These are phyloP conservation scores for Amauroascus niger DNA, from an alignment of 2,329 filamentous ascomycete genomes.

Conservation along the genomic window DNA sequence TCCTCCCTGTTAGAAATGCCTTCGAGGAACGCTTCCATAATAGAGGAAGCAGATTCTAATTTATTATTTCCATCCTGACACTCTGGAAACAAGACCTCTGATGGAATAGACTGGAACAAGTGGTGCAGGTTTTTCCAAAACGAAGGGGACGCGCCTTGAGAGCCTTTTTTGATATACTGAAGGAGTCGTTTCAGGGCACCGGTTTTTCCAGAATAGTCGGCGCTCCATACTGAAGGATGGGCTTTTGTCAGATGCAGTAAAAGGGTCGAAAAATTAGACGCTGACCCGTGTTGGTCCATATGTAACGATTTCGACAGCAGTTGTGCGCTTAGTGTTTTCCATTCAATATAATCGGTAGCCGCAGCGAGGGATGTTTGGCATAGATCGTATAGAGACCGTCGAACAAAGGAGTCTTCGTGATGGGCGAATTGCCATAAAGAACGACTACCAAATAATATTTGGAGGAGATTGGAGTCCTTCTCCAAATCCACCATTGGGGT, in stretches of 20 bases:
- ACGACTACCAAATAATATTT: conserved; percentile 55
- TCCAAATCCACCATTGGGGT: conserved; percentile 43
- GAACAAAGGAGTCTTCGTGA: conserved; percentile 48
- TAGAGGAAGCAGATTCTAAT: conserved; percentile 46
- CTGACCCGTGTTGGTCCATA: conserved; percentile 62
- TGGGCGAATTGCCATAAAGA: conserved; percentile 52
- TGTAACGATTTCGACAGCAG: conserved; percentile 67
- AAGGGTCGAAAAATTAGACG: conserved; percentile 58
- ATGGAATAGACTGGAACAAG: conserved; percentile 51
- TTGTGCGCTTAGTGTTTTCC: conserved; percentile 57
- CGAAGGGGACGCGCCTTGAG: conserved; percentile 60
- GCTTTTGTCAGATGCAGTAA: conserved; percentile 55
- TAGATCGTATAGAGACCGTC: conserved; percentile 49
- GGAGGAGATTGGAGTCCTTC: conserved; percentile 54
- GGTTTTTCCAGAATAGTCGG: conserved; percentile 50
- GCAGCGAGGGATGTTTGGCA: conserved; percentile 43
- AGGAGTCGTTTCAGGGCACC: conserved; percentile 50
- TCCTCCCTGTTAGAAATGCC: conserved; percentile 70
- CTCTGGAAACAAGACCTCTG: conserved; percentile 34
- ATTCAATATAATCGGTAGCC: conserved; percentile 44
- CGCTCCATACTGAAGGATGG: conserved; percentile 65
- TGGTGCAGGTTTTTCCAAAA: conserved; percentile 64
- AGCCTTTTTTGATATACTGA: conserved; percentile 70
- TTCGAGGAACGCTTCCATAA: conserved; percentile 58
- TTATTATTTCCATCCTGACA: conserved; percentile 19